Conservation (phyloP, 495 filamentous ascomycete genomes). For the Tuber magnatum region DNA sequence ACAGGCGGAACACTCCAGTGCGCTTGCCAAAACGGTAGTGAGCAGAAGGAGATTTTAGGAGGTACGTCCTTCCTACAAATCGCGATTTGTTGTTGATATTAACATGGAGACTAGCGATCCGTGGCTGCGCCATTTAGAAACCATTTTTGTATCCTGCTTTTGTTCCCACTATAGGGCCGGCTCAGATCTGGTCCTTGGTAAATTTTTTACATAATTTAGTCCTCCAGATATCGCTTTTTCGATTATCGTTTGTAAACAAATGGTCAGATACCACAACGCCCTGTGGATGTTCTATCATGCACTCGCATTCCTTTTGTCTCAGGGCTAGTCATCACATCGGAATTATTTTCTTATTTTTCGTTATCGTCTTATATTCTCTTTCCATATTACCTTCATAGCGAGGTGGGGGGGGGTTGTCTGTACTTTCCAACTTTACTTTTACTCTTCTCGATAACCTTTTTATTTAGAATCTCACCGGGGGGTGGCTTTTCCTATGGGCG, state of each 20-base stretch:
- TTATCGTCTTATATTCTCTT: background rate
- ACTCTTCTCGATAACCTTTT: background rate
- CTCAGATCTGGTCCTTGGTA: background rate
- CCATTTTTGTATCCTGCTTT: constrained; percentile 7
- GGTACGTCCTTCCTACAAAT: constrained; percentile 7
- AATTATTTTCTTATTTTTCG: constrained; percentile 10
- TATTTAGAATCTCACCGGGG: background rate
- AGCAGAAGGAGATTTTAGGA: constrained; percentile 40
- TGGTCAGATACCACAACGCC: background rate
- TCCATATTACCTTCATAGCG: constrained; percentile 1
- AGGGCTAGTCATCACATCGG: background rate
- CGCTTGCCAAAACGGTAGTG: constrained; percentile 38
- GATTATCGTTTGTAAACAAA: background rate
- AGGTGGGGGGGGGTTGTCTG: background rate
- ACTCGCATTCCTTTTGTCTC: background rate
- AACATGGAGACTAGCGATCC: constrained; percentile 22
- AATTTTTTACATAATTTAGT: constrained; percentile 34
- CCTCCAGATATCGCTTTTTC: background rate
- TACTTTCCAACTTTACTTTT: background rate
- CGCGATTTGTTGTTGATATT: background rate
- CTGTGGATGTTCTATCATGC: constrained; percentile 6
- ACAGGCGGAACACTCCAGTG: constrained; percentile 41
- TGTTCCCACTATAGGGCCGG: background rate
- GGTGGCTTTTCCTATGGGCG: background rate
- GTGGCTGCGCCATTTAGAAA: constrained; percentile 29